A percentile compares a stretch with the other conserved stretches of the same genome.
Conservation (phyloP, 1,284 basidiomycete species). For the Cryptococcus sp. region DNA sequence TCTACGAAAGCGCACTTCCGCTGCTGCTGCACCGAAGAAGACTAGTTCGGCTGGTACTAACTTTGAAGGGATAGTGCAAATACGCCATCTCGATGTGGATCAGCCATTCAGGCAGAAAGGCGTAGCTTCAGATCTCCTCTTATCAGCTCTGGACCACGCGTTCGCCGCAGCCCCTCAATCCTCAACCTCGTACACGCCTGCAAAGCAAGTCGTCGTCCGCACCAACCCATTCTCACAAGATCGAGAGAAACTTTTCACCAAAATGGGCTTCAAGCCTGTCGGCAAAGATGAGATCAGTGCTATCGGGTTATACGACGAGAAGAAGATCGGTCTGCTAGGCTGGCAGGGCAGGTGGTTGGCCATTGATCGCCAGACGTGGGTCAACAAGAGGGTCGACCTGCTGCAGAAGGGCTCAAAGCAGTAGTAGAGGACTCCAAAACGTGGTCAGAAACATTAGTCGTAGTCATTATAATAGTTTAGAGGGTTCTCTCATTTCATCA, state of each 20-base stretch:
- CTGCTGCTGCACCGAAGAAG: neutral
- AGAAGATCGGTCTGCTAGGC: slow-evolving; percentile 16
- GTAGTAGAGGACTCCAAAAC: too few relatives aligned
- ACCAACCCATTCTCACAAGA: slow-evolving; percentile 58
- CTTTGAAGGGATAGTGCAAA: slow-evolving; percentile 60
- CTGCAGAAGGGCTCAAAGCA: neutral
- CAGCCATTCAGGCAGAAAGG: slow-evolving; percentile 62
- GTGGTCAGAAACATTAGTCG: too few relatives aligned
- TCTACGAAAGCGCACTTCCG: neutral
- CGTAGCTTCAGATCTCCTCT: slow-evolving; percentile 67
- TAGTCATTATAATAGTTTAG: too few relatives aligned
- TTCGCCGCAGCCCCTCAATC: slow-evolving; percentile 52
- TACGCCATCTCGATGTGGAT: slow-evolving; percentile 75
- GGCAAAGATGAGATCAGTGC: neutral
- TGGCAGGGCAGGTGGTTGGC: slow-evolving; percentile 22
- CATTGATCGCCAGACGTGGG: slow-evolving; percentile 14
- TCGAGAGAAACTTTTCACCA: slow-evolving; percentile 53
- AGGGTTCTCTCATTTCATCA: too few relatives aligned
- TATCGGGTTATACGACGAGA: neutral
- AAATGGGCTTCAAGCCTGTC: slow-evolving; percentile 58
- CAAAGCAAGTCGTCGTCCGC: slow-evolving; percentile 59
- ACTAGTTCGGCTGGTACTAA: slow-evolving; percentile 26
- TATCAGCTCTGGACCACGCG: slow-evolving; percentile 61
- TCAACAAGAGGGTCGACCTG: neutral
- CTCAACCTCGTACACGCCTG: slow-evolving; percentile 50